Percentiles rank a stretch among this genome's conserved stretches.
phyloP scores from a whole-genome alignment of 306 rosid species.

The Castanea sativa region DNA sequence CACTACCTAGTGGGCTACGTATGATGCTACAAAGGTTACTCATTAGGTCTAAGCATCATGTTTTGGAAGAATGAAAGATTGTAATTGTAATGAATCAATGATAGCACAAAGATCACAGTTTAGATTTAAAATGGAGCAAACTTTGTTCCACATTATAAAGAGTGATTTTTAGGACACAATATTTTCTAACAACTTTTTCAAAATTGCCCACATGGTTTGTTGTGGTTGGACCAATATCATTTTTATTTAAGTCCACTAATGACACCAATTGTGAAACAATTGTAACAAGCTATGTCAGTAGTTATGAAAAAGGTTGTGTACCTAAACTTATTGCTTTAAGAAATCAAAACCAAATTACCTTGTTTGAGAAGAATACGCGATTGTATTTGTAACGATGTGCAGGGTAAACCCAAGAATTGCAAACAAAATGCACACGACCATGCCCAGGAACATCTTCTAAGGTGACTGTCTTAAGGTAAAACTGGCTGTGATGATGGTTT shows the following conservation, averaged over 20 bases:
- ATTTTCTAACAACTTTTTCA: no score
- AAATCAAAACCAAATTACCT: conserved; percentile 34
- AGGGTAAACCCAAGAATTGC: conserved; percentile 98
- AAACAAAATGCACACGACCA: conserved; percentile 57
- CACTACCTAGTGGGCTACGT: neutral
- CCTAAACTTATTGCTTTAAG: no score
- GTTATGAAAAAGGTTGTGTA: no score
- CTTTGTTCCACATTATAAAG: neutral
- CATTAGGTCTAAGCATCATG: conserved; percentile 2
- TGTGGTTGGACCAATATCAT: no score
- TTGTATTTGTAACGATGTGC: conserved; percentile 55
- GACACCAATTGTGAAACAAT: no score
- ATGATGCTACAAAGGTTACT: neutral
- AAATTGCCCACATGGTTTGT: no score
- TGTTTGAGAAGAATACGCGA: conserved; percentile 77
- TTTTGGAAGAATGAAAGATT: no score
- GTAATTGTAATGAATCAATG: no score
- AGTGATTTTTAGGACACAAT: no score
- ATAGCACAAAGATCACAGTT: neutral
- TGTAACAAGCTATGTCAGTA: no score
- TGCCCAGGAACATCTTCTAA: conserved; percentile 65
- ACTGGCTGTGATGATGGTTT: conserved; percentile 73
- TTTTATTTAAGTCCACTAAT: no score
- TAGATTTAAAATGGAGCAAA: neutral
- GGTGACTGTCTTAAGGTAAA: conserved; percentile 66